Base-by-base conservation (phyloP, 2,329 filamentous ascomycete genomes). In the Fusarium bactridioides region DNA sequence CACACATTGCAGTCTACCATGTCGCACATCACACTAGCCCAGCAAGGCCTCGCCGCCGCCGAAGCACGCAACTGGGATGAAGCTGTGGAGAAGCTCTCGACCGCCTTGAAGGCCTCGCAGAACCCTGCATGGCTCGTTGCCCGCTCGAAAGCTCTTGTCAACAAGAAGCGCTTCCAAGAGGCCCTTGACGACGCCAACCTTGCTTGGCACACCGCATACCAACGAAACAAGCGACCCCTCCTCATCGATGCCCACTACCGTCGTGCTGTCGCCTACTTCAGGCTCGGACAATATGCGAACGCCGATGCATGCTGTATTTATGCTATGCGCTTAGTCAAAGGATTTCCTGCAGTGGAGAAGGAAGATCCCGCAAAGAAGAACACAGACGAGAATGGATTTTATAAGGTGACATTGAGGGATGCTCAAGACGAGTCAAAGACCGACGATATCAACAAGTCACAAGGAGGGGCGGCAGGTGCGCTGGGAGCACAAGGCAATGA, bases 241-340 rank as follows among this genome's bases (percentile, higher is more conserved):
- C 94, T 98, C 80, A 86, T 91, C 50, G 89, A 94, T n/a, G 92
- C 93, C 4, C 94, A 98, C 77, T 89, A 96, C 77, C 90, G 95
- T 74, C 90, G 95, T 41, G 93, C 90, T 10, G 89, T 97, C 18
- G 88, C 92, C 16, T 86, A 95, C 31, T 93, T 90, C 80, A 89
- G 91, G 54, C 84, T 94, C 44, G 89, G 88, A 38, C 87, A 89
- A 59, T 94, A 90, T 75, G 94, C 91, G 7, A 92, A 98, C 81
- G 92, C 94, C 2, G 88, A 91, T 65, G 88, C 90, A 74, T 89
- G 95, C 71, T 89, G 95, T 25, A 84, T 85, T 23, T 91, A 89
- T 85, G 83, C 86, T 37, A 84, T 85, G 80, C 75, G 80, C 9
- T 51, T 85, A 11, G 80, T 78, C 33, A 79, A 82, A 67, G 79